A percentile compares a stretch with the other conserved stretches of the same genome.
These are phyloP conservation scores for Russula earlei DNA, from an alignment of 768 basidiomycete species.

Conservation along the genomic window DNA sequence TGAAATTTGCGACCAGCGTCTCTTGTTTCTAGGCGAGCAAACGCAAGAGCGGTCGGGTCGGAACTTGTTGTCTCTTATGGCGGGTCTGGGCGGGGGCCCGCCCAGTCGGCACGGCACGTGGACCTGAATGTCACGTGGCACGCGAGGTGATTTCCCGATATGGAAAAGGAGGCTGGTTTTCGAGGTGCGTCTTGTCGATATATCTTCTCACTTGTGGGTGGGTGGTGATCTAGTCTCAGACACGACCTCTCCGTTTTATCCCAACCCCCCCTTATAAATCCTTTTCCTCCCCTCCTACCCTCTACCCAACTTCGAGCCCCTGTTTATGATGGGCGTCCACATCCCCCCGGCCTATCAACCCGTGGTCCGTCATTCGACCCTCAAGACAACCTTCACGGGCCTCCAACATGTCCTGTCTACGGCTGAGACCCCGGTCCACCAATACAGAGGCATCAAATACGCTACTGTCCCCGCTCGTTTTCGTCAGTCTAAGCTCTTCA, in stretches of 20 bases:
- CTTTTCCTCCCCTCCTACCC: background rate
- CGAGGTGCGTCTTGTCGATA: background rate
- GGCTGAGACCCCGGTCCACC: slow-evolving; percentile 46
- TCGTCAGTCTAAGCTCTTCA: slow-evolving; percentile 57
- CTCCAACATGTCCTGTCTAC: slow-evolving; percentile 53
- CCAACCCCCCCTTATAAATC: background rate
- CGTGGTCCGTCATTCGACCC: slow-evolving; percentile 40
- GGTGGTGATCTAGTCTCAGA: no score
- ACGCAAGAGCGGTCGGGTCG: no score
- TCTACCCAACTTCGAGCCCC: background rate
- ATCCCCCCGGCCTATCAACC: slow-evolving; percentile 20
- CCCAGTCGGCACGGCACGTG: no score
- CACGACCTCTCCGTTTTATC: no score
- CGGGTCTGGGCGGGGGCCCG: no score
- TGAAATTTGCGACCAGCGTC: no score
- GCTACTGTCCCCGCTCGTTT: slow-evolving; percentile 66
- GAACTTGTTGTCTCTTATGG: no score
- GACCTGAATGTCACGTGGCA: background rate
- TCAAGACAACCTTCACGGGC: slow-evolving; percentile 60
- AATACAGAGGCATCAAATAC: slow-evolving; percentile 74
- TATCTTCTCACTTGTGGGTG: background rate
- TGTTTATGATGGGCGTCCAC: slow-evolving; percentile 10
- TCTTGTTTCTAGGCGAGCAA: no score
- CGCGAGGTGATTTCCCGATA: slow-evolving; percentile 1
- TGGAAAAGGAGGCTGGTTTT: background rate